Conservation (phyloP, 345 rosid species). For the Eucalyptus marginata region DNA sequence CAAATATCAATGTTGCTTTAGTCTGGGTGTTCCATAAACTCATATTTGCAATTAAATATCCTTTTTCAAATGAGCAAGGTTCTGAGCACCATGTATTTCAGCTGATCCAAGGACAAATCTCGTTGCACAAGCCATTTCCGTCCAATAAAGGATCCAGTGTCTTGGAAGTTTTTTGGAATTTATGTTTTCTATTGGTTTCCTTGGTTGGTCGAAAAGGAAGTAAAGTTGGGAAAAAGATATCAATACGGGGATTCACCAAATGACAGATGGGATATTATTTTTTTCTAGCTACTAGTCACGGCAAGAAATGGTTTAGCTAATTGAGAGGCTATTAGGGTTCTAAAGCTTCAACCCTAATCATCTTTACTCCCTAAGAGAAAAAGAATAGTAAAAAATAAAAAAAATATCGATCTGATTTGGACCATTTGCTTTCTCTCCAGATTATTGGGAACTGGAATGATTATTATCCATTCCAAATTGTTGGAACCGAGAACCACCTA, state of each 20-base stretch:
- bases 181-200: background rate
- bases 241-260: background rate
- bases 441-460: no score
- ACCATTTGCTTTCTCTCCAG: rapidly evolving
- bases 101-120: background rate
- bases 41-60: background rate
- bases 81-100: background rate
- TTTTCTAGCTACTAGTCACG: background rate
- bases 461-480: no score
- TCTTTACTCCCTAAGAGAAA: background rate
- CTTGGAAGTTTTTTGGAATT: background rate
- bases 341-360: background rate
- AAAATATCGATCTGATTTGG: no score
- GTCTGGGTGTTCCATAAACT: background rate
- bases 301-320: background rate
- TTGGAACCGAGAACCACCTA: background rate
- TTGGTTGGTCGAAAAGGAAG: background rate
- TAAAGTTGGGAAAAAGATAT: background rate
- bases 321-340: background rate
- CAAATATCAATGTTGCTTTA: background rate
- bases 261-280: background rate
- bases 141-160: background rate
- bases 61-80: background rate
- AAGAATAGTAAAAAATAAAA: no score
- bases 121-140: background rate